Percentiles rank a stretch among this genome's conserved stretches.
Evolutionary conservation across 116 monocot species (phyloP).

Genomic region (Papilionanthe hybrid): DNA sequence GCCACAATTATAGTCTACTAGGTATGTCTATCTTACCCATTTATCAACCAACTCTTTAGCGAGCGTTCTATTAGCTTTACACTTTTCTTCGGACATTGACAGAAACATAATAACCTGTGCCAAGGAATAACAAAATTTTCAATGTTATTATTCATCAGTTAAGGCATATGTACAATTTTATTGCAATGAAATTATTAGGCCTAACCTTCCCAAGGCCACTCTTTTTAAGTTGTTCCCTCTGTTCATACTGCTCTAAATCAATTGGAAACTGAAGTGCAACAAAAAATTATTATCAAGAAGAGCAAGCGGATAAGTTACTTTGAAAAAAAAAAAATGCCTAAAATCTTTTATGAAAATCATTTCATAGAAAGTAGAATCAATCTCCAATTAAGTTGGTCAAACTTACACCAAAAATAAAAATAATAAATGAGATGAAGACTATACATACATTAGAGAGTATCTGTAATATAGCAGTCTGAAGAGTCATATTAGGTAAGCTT

Average conservation of each 20-base stretch:
- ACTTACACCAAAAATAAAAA: background rate
- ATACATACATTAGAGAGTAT: no score
- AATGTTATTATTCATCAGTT: background rate
- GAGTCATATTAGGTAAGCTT: no score
- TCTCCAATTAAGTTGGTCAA: background rate
- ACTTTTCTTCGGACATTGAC: constrained; percentile 98
- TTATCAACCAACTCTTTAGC: constrained; percentile 98
- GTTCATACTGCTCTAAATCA: no score
- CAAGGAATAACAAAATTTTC: background rate
- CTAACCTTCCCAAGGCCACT: constrained; percentile 97
- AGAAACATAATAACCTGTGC: constrained; percentile 97
- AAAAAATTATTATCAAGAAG: background rate
- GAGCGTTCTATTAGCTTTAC: constrained; percentile 77
- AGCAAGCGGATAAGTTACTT: background rate
- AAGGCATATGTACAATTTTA: background rate
- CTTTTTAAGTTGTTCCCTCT: constrained; percentile 90
- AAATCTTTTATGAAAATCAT: background rate
- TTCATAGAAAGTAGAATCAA: background rate
- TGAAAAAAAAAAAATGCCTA: background rate
- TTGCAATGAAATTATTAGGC: background rate
- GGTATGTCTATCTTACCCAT: no score
- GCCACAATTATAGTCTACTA: background rate
- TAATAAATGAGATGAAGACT: no score
- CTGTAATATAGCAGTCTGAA: no score
- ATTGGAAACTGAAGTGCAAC: constrained; percentile 52